A percentile compares a stretch with the other conserved stretches of the same genome.
phyloP scores from a whole-genome alignment of 345 rosid genomes.

The Dipteronia dyeriana region DNA sequence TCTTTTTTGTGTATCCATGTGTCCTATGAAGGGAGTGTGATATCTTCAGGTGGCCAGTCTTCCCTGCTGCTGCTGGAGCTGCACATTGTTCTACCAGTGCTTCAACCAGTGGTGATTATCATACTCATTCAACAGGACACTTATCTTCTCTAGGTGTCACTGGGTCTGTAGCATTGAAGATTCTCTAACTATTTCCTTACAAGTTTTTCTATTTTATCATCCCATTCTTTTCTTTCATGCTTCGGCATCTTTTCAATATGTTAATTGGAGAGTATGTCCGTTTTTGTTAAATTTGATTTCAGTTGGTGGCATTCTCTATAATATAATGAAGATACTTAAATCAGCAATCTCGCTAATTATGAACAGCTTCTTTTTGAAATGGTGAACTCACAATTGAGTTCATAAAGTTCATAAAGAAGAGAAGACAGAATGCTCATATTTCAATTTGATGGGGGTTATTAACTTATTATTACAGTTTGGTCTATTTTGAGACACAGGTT shows the following conservation, averaged over 20 bases:
- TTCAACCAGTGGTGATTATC: not conserved
- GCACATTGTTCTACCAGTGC: not conserved
- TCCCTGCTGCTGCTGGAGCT: slow-evolving; percentile 10
- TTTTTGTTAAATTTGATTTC: not conserved
- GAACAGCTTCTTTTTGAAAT: not conserved
- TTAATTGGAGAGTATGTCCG: not conserved
- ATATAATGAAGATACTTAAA: not conserved
- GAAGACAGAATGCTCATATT: not conserved
- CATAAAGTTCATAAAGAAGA: not conserved
- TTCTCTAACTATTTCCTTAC: not conserved
- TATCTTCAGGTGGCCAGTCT: slow-evolving; percentile 13
- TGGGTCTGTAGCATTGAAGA: slow-evolving; percentile 9
- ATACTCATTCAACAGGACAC: not conserved
- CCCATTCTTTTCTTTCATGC: not conserved
- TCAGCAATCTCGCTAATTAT: slow-evolving; percentile 1
- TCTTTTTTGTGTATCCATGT: not conserved
- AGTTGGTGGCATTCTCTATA: no score
- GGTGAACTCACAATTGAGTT: not conserved
- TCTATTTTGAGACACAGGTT: not conserved
- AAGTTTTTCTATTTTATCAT: not conserved
- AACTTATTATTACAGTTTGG: not conserved
- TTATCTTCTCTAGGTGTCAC: slow-evolving; percentile 7
- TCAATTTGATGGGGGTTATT: not conserved
- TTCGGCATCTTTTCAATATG: not conserved
- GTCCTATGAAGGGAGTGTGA: not conserved